Base-by-base conservation (phyloP, 192 early-diverging fungal species). In the Coemansia sp. region DNA sequence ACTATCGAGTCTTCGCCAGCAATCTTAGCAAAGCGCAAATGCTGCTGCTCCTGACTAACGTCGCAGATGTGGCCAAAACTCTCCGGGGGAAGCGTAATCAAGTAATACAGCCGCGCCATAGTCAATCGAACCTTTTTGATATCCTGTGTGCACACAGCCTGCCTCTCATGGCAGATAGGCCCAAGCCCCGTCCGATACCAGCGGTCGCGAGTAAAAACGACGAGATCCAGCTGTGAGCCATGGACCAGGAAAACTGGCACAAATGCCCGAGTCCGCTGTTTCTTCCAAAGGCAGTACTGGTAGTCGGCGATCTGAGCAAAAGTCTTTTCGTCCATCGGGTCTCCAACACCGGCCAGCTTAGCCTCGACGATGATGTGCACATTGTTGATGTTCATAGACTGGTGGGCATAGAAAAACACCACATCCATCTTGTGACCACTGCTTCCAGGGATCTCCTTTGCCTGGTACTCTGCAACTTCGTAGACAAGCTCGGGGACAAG, bases 201-300 rank as follows among this genome's bases (percentile, higher is more conserved):
- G 9, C 5, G 14, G 24, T 45, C n/a, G 28, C 64, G 53, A 6
- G 53, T 56, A 59, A 66, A 66, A 0, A 58, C n/a, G 13, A 66
- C 20, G 2, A 66, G 20, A 0, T 39, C 39, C 24, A 66, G 11
- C 10, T 11, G 5, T n/a, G 38, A 4, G 2, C 56, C 64, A 31
- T 46, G 40, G 3, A 66, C 9, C 0, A 58, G 35, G 0, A 66
- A 10, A 5, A 45, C 56, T 2, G 64, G 64, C 5, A 66, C 56
- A 46, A 66, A 66, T 14, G 31, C 31, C 1, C 64, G 55, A 16
- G 64, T 66, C n/a, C 38, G 37, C 40, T 66, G 64, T 9, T 55
- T 40, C 34, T 46, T 9, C 64, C 53, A 66, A 1, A 48, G 28
- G 53, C 53, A 33, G 53, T 26, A 26, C 53, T 56, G 53, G 14